phyloP scores from a whole-genome alignment of 345 rosid genomes.

The Moricandia moricandioides region DNA sequence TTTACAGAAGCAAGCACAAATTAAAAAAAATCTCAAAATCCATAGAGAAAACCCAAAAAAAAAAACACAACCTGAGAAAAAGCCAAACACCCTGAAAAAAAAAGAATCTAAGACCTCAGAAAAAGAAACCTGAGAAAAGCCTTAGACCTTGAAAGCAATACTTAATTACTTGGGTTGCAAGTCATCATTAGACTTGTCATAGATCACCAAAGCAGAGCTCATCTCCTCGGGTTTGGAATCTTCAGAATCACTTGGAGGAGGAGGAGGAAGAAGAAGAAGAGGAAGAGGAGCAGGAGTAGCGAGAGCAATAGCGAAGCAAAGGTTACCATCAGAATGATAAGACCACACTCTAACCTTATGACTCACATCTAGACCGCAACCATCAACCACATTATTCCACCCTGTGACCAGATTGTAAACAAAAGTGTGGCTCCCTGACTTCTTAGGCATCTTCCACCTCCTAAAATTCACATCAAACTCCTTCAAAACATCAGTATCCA shows the following conservation, averaged over 20 bases:
- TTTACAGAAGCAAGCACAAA: background rate
- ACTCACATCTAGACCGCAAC: background rate
- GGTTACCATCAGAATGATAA: background rate
- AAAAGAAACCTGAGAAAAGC: background rate
- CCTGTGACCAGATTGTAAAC: background rate
- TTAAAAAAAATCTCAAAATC: background rate
- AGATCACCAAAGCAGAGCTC: background rate
- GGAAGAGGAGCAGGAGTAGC: background rate
- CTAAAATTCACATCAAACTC: background rate
- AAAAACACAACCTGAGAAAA: background rate
- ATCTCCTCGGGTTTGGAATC: background rate
- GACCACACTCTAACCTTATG: background rate
- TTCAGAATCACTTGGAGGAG: background rate
- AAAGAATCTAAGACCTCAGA: background rate
- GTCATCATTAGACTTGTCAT: background rate
- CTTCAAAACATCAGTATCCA: background rate
- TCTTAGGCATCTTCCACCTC: background rate
- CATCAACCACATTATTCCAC: background rate
- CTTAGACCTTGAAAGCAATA: background rate
- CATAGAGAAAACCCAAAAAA: background rate
- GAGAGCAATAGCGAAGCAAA: background rate
- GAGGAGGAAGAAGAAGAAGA: background rate
- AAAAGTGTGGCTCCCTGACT: background rate
- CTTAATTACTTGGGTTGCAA: background rate
- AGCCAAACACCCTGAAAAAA: background rate